phyloP scores from a whole-genome alignment of 2,329 filamentous ascomycete species.

The Capronia coronata region DNA sequence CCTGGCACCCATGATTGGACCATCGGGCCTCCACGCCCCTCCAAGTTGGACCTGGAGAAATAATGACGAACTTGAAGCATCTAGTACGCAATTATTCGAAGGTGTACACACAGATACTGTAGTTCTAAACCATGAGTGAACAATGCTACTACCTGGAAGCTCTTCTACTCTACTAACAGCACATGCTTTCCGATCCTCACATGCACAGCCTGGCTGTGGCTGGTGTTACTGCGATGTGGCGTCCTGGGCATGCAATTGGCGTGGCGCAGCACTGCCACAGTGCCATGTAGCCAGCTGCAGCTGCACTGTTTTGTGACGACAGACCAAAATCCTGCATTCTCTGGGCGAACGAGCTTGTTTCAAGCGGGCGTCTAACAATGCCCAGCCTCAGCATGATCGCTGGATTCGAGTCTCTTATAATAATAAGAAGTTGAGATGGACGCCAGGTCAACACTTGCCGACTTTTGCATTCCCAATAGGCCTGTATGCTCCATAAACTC shows the following conservation, averaged over 20 bases:
- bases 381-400: neutral
- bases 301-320: neutral
- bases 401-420: neutral
- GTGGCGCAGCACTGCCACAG: slow-evolving; percentile 2
- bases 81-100: too few relatives aligned
- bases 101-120: neutral
- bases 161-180: too few relatives aligned
- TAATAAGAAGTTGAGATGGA: neutral
- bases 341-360: neutral
- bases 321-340: neutral
- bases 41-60: too few relatives aligned
- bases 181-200: too few relatives aligned
- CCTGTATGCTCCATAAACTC: neutral
- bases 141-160: too few relatives aligned
- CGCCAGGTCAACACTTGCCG: neutral
- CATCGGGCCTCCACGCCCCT: too few relatives aligned
- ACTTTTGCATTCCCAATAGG: too few relatives aligned
- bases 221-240: neutral
- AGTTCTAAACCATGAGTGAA: too few relatives aligned
- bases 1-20: neutral
- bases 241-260: neutral
- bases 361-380: neutral
- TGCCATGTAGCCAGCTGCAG: neutral
- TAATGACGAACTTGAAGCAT: too few relatives aligned
- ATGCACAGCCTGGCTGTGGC: neutral